These are phyloP conservation scores for Dendrocalamus sinicus DNA, from an alignment of 176 grass and related monocot genomes.

Conservation along the genomic window DNA sequence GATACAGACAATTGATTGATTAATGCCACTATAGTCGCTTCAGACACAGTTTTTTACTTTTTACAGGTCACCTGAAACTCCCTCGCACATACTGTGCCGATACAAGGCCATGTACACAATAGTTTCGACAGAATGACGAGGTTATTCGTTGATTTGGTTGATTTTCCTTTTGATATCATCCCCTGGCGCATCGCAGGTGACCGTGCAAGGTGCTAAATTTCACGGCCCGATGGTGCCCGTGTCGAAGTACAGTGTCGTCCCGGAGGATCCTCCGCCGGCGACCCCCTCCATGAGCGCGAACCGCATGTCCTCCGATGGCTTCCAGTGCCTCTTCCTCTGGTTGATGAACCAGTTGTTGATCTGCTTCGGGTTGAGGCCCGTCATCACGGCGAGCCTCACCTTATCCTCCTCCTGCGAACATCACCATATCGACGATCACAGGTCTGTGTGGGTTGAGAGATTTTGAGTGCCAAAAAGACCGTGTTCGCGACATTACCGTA, in stretches of 20 bases:
- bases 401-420: slow-evolving; percentile 82
- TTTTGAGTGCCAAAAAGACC: not conserved
- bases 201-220: slow-evolving; percentile 6
- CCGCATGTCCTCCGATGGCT: slow-evolving; percentile 89
- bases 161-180: slow-evolving; percentile 19
- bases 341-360: slow-evolving; percentile 99
- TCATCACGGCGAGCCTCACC: slow-evolving; percentile 67
- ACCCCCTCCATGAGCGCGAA: slow-evolving; percentile 85
- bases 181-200: not conserved
- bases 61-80: slow-evolving; percentile 43
- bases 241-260: slow-evolving; percentile 84
- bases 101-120: slow-evolving; percentile 52
- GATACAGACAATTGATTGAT: not conserved
- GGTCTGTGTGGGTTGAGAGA: not conserved
- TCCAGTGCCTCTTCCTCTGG: slow-evolving; percentile 96
- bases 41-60: not conserved
- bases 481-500: slow-evolving; percentile 51
- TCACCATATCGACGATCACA: not conserved
- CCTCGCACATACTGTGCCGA: slow-evolving; percentile 5
- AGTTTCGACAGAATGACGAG: slow-evolving; percentile 29
- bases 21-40: not conserved
- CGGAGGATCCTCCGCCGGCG: slow-evolving; percentile 53
- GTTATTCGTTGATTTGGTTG: slow-evolving; percentile 16
- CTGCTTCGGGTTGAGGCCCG: slow-evolving; percentile 84
- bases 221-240: slow-evolving; percentile 73